These are phyloP conservation scores for Curvularia lunata DNA, from an alignment of 2,329 filamentous ascomycete species.

Conservation along the genomic window DNA sequence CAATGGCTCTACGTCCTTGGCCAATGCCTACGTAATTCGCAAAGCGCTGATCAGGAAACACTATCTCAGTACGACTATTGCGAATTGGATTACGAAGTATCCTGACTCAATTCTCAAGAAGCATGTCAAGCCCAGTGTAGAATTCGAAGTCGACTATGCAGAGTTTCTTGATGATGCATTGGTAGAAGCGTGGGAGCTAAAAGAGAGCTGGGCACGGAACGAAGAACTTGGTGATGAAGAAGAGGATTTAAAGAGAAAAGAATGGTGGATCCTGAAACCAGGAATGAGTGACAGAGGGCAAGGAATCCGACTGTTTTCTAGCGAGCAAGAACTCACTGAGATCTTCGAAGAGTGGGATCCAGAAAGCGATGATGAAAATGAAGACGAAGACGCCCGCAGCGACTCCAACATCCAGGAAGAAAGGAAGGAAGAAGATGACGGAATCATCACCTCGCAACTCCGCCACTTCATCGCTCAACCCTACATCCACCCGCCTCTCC, in stretches of 20 bases:
- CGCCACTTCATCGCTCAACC: constrained; percentile 96
- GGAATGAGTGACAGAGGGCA: constrained; percentile 97
- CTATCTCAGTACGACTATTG: constrained; percentile 82
- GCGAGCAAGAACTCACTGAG: constrained; percentile 77
- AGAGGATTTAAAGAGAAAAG: constrained; percentile 49
- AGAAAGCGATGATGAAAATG: constrained; percentile 68
- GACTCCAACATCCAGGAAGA: constrained; percentile 42
- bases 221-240: constrained; percentile 47
- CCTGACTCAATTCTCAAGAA: constrained; percentile 70
- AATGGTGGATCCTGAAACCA: constrained; percentile 99
- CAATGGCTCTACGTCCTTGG: constrained; percentile 67
- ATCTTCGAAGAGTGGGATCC: constrained; percentile 95
- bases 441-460: constrained; percentile 85
- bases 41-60: constrained; percentile 97
- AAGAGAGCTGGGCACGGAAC: constrained; percentile 77
- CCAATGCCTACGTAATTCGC: constrained; percentile 93
- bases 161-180: constrained; percentile 96
- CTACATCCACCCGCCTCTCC: constrained; percentile 87
- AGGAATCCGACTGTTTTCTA: constrained; percentile 87
- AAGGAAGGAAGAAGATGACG: constrained; percentile 47
- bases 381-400: constrained; percentile 47
- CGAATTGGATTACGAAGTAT: constrained; percentile 85
- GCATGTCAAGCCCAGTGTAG: constrained; percentile 78
- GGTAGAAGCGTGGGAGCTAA: constrained; percentile 85
- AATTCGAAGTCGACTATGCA: constrained; percentile 94